phyloP scores from a whole-genome alignment of 2,329 filamentous ascomycete species.

The Pseudogymnoascus pannorum region DNA sequence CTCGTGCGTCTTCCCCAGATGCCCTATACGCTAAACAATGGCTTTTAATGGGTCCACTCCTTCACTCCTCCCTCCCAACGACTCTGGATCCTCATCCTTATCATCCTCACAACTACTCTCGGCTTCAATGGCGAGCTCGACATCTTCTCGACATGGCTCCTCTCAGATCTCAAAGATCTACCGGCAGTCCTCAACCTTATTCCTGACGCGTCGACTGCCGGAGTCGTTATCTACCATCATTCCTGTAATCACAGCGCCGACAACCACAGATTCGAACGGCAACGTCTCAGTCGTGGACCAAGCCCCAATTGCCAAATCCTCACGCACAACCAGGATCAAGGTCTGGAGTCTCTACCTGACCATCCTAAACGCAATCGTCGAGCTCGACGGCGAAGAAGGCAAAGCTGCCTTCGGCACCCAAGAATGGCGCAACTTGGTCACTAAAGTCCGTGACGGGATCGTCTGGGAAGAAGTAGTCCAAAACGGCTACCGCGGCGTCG shows the following conservation, averaged over 20 bases:
- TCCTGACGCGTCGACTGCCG: slow-evolving; percentile 84
- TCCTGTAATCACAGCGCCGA: slow-evolving; percentile 63
- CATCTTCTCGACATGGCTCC: slow-evolving; percentile 51
- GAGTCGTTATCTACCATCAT: slow-evolving; percentile 82
- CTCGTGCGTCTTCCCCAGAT: slow-evolving; percentile 10
- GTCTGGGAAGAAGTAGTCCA: slow-evolving; percentile 93
- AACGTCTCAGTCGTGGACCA: slow-evolving; percentile 34
- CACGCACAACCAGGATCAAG: slow-evolving; percentile 78
- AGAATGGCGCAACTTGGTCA: slow-evolving; percentile 75
- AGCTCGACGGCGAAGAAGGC: slow-evolving; percentile 83
- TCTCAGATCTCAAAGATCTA: slow-evolving; percentile 84
- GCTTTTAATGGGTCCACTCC: slow-evolving; percentile 22
- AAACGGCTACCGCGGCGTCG: slow-evolving; percentile 78
- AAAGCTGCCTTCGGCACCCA: slow-evolving; percentile 79
- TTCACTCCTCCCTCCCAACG: slow-evolving; percentile 21
- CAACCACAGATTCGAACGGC: slow-evolving; percentile 24
- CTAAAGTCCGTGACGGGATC: slow-evolving; percentile 77
- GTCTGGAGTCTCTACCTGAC: slow-evolving; percentile 97
- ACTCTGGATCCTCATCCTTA: slow-evolving; percentile 24
- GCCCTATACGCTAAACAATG: slow-evolving; percentile 18
- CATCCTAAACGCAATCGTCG: slow-evolving; percentile 82
- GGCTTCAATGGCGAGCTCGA: slow-evolving; percentile 58
- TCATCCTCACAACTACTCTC: slow-evolving; percentile 52
- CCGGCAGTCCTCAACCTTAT: slow-evolving; percentile 87
- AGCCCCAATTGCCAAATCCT: slow-evolving; percentile 68